Percentiles rank a stretch among this genome's conserved stretches.
Conservation (phyloP, 2,329 filamentous ascomycete species). For the Neofusicoccum kwambonambiense region DNA sequence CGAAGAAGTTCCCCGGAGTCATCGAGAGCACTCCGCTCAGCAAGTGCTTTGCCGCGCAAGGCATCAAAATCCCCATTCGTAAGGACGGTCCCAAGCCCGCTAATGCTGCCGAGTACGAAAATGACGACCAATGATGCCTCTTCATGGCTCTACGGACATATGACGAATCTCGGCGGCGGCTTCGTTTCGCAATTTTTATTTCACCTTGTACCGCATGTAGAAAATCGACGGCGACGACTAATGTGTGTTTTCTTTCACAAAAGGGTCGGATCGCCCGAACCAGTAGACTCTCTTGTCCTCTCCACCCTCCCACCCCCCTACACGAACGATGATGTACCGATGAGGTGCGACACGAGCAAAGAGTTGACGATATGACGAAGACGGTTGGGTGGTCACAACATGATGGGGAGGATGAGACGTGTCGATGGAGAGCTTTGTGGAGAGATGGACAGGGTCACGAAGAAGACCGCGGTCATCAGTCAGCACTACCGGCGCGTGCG, state of each 20-base stretch:
- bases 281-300: neutral
- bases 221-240: constrained; percentile 14
- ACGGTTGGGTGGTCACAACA: neutral
- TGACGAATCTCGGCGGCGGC: neutral
- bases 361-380: neutral
- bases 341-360: neutral
- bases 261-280: neutral
- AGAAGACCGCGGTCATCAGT: neutral
- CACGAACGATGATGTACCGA: constrained; percentile 2
- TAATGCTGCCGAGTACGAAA: constrained; percentile 43
- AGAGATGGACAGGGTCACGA: neutral
- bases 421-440: neutral
- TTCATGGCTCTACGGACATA: neutral
- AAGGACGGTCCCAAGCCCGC: constrained; percentile 68
- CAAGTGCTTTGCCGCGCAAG: constrained; percentile 89
- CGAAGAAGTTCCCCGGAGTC: constrained; percentile 97
- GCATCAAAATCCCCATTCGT: constrained; percentile 93
- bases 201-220: neutral
- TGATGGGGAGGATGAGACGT: too few relatives aligned
- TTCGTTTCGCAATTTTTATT: neutral
- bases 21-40: constrained; percentile 90
- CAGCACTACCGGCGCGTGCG: neutral
- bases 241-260: constrained; percentile 3
- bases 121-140: constrained; percentile 31
- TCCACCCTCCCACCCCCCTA: neutral